Percentiles rank a stretch among this genome's conserved stretches.
These are phyloP conservation scores for Salix viminalis DNA, from an alignment of 345 rosid species.

Conservation along the genomic window DNA sequence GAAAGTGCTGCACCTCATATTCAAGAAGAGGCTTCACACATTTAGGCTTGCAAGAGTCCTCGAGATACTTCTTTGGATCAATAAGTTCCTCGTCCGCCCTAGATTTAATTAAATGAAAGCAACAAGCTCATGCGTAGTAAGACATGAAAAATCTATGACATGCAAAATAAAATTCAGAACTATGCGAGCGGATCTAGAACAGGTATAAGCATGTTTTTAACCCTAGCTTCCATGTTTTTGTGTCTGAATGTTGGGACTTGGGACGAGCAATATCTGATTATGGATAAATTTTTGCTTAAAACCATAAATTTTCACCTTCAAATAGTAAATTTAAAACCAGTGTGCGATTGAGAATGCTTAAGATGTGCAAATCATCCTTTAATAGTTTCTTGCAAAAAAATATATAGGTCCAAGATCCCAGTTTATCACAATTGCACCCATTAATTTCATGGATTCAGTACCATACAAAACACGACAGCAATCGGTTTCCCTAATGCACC, in stretches of 20 bases:
- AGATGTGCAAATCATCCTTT: background rate
- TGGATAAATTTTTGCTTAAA: background rate
- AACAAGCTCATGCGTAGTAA: background rate
- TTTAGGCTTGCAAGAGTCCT: conserved; percentile 62
- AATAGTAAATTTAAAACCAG: background rate
- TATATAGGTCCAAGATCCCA: background rate
- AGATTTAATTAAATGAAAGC: background rate
- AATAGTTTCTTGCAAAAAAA: background rate
- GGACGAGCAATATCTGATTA: background rate
- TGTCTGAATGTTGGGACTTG: background rate
- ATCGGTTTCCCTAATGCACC: background rate
- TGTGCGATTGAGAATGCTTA: background rate
- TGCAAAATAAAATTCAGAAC: background rate
- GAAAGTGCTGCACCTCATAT: conserved; percentile 39
- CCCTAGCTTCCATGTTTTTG: background rate
- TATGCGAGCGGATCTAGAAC: background rate
- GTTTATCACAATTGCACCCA: background rate
- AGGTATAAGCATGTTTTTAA: background rate
- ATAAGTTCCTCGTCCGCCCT: conserved; percentile 71
- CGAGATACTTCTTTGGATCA: conserved; percentile 56
- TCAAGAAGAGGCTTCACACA: conserved; percentile 54
- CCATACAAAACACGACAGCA: background rate
- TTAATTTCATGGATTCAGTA: background rate
- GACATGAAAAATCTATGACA: background rate
- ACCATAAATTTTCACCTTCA: background rate